These are phyloP conservation scores for Sclerotinia sclerotiorum DNA, from an alignment of 2,329 filamentous ascomycete species.

Conservation along the genomic window DNA sequence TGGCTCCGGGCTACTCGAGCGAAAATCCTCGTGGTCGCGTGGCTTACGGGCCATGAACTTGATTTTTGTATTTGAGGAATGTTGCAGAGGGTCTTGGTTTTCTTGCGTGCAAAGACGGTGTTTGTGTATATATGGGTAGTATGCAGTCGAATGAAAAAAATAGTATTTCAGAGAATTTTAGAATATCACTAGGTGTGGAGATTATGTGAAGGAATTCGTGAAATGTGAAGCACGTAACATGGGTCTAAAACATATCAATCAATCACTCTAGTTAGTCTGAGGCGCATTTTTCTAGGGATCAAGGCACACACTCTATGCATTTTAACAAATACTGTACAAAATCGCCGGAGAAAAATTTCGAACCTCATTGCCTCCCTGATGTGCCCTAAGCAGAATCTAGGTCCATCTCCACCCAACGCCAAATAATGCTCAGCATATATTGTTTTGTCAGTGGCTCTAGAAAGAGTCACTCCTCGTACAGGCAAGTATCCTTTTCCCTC, in stretches of 20 bases:
- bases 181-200: background rate
- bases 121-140: constrained; percentile 42
- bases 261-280: background rate
- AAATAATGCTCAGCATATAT: constrained; percentile 31
- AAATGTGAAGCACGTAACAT: background rate
- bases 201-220: background rate
- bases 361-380: constrained; percentile 15
- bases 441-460: background rate
- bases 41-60: constrained; percentile 39
- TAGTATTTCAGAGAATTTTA: constrained; percentile 19
- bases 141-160: constrained; percentile 36
- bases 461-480: constrained; percentile 1
- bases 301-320: constrained; percentile 26
- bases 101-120: constrained; percentile 34
- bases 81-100: constrained; percentile 24
- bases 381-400: constrained; percentile 27
- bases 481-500: background rate
- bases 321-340: constrained; percentile 27
- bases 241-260: background rate
- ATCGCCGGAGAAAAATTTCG: constrained; percentile 13
- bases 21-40: constrained; percentile 38
- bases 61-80: constrained; percentile 30
- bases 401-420: constrained; percentile 36
- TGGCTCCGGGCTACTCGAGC: constrained; percentile 62
- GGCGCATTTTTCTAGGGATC: too few relatives aligned